These are phyloP conservation scores for Stephania yunnanensis DNA, from an alignment of 164 flowering plant species.

Conservation along the genomic window DNA sequence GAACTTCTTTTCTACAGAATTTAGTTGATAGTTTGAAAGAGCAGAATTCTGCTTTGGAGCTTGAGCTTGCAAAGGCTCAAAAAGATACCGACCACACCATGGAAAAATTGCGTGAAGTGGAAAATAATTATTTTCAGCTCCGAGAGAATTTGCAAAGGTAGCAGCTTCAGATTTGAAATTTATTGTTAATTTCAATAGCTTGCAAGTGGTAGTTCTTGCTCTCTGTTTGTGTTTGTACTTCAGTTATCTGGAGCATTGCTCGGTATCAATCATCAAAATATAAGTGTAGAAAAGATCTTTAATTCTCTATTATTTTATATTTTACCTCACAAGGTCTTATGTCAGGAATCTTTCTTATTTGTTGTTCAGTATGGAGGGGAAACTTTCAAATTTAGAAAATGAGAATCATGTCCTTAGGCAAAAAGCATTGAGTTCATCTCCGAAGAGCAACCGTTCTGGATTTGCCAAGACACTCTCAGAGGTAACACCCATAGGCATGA, in stretches of 20 bases:
- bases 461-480: conserved; percentile 48
- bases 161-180: conserved; percentile 5
- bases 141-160: conserved; percentile 72
- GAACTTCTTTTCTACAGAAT: conserved; percentile 33
- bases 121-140: conserved; percentile 51
- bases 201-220: neutral
- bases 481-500: conserved; percentile 26
- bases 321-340: neutral
- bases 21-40: conserved; percentile 53
- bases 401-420: conserved; percentile 88
- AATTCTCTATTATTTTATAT: neutral
- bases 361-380: conserved; percentile 64
- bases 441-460: conserved; percentile 45
- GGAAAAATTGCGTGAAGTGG: conserved; percentile 64
- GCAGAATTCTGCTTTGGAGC: conserved; percentile 53
- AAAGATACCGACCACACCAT: conserved; percentile 39
- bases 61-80: conserved; percentile 49
- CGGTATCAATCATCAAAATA: neutral
- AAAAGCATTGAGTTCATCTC: conserved; percentile 55
- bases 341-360: conserved; percentile 6
- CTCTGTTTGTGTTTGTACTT: neutral
- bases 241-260: neutral
- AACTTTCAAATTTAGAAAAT: conserved; percentile 61
- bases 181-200: neutral
- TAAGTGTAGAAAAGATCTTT: neutral